A percentile compares a stretch with the other conserved stretches of the same genome.
phyloP scores from a whole-genome alignment of 78 protist species.

The Cyanophora paradoxa region DNA sequence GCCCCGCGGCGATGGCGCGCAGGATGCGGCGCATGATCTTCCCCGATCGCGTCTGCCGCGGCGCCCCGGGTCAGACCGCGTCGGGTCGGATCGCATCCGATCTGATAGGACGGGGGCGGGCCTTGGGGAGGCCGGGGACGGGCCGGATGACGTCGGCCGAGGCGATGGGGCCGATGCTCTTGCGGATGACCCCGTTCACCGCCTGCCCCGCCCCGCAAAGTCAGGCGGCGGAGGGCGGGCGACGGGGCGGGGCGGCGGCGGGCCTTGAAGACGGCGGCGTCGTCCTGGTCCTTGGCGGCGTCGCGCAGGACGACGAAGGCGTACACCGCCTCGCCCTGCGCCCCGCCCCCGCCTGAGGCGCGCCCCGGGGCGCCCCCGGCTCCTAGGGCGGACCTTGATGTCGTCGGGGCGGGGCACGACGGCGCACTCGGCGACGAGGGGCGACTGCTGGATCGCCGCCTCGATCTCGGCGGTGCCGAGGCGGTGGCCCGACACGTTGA shows the following conservation, averaged over 20 bases:
- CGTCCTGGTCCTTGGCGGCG: too few relatives aligned
- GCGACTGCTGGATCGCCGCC: constrained; percentile 40
- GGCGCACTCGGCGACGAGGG: constrained; percentile 71
- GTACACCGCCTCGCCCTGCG: constrained; percentile 6
- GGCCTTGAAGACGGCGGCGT: too few relatives aligned
- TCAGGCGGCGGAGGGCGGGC: too few relatives aligned
- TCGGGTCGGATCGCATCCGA: too few relatives aligned
- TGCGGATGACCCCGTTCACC: constrained; percentile 56
- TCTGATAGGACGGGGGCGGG: too few relatives aligned
- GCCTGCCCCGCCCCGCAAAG: too few relatives aligned
- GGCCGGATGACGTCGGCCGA: constrained; percentile 34
- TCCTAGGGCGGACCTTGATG: too few relatives aligned
- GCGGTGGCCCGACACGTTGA: constrained; percentile 86
- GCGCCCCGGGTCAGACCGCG: too few relatives aligned
- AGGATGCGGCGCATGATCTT: constrained; percentile 77
- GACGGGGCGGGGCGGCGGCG: too few relatives aligned
- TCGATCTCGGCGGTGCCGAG: constrained; percentile 90
- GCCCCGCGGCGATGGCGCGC: constrained; percentile 66
- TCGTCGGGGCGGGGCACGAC: constrained; percentile 79
- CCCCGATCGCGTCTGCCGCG: too few relatives aligned
- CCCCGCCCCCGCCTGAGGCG: too few relatives aligned
- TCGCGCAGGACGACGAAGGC: constrained; percentile 1
- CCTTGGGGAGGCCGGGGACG: constrained; percentile 69
- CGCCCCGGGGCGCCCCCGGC: too few relatives aligned
- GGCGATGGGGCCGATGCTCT: constrained; percentile 53